Evolutionary conservation across 768 basidiomycete genomes (phyloP), one percentile per base, ranked within the genome.

Genomic region (Strobilomyces echinocephalus): DNA sequence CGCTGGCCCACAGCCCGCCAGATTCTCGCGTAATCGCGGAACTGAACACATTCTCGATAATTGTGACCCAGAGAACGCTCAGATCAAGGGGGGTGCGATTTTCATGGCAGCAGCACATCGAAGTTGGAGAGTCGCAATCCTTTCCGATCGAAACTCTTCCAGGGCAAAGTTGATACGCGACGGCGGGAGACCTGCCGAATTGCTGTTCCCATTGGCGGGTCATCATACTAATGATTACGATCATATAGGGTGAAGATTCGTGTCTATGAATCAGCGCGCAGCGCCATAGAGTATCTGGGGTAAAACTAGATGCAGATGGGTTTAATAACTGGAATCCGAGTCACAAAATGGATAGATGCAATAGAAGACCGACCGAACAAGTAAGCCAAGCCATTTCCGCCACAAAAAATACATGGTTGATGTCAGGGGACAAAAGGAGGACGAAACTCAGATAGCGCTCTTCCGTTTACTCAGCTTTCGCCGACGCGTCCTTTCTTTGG

Each of bases 401-500:
- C 24, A 43, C 46, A 53, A 48, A 49, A 53, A 42, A 31, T 35
- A 47, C 46, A 46, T 20, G 48, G 50, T 46, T 58, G 42, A 54
- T 54, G 55, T 53, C 52, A 54, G 34, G 48, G 45, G 50, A 46
- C 39, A 41, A 58, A 55, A 50, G 36, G 49, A 46, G 46, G 46
- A n/a, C 46, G 49, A 53, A 60, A 56, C 50, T 68, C 49, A 62
- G 49, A 47, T 50, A 59, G 66, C 59, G 53, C 47, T 48, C 58
- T 63, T 69, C 60, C 68, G 69, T 61, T 69, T 69, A 60, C 68
- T 69, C 56, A 69, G 53, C 56, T 43, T 69, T 64, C 68, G 69
- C 50, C 68, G 63, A 55, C 59, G 68, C 40, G 49, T 47, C 58
- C 47, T 60, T 56, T 68, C 63, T 52, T 62, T 66, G 39, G 46